These are phyloP conservation scores for Xerocomus potaroensis DNA, from an alignment of 768 basidiomycete species.

Conservation along the genomic window DNA sequence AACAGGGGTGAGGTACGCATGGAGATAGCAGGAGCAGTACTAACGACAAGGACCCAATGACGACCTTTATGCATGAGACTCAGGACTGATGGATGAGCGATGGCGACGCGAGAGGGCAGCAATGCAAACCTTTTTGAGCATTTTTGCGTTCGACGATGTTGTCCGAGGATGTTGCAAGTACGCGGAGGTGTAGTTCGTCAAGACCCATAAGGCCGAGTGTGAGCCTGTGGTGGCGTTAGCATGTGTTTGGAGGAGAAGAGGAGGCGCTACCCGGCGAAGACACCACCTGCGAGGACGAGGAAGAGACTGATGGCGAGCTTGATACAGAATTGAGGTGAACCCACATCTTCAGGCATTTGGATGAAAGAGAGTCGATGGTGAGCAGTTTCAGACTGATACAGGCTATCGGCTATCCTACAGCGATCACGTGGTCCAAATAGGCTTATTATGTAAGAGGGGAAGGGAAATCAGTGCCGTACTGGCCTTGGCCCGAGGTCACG, in stretches of 20 bases:
- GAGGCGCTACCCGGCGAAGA: slow-evolving; percentile 79
- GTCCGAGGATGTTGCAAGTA: slow-evolving; percentile 79
- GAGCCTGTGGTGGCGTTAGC: slow-evolving; percentile 42
- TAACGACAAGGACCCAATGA: slow-evolving; percentile 92
- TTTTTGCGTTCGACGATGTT: slow-evolving; percentile 61
- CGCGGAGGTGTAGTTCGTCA: slow-evolving; percentile 86
- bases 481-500: no score
- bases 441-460: no score
- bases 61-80: slow-evolving; percentile 59
- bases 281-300: slow-evolving; percentile 82
- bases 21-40: slow-evolving; percentile 6
- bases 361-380: neutral
- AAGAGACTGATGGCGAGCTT: slow-evolving; percentile 62
- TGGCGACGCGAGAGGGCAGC: neutral
- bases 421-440: no score
- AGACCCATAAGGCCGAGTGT: slow-evolving; percentile 93
- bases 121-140: slow-evolving; percentile 59
- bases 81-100: slow-evolving; percentile 39
- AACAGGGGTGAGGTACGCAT: slow-evolving; percentile 1
- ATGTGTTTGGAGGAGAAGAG: neutral
- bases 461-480: no score
- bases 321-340: slow-evolving; percentile 67
- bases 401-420: no score
- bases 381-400: neutral
- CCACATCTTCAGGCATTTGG: slow-evolving; percentile 24